phyloP scores from a whole-genome alignment of 352 stramenopile genomes.

The Globisporangium lucens region DNA sequence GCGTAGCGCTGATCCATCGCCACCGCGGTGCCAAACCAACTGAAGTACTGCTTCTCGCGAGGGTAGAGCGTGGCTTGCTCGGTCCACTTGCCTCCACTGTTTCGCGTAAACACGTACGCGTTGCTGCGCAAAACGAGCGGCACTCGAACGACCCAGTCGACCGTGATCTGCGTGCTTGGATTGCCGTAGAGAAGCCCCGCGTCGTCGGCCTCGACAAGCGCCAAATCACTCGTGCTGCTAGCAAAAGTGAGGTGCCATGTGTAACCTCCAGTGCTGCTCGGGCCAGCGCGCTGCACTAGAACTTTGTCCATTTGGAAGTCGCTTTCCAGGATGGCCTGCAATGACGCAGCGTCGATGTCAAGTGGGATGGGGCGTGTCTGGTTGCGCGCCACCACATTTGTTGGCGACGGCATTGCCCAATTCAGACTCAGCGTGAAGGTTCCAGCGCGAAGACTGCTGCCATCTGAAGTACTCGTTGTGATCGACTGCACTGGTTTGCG shows the following conservation, averaged over 20 bases:
- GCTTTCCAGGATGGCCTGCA: slow-evolving; percentile 55
- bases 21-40: slow-evolving; percentile 84
- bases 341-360: slow-evolving; percentile 34
- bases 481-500: slow-evolving; percentile 72
- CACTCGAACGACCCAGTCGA: slow-evolving; percentile 44
- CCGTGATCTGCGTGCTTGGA: slow-evolving; percentile 24
- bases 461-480: slow-evolving; percentile 30
- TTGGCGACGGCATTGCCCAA: slow-evolving; percentile 13
- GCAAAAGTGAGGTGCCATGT: slow-evolving; percentile 87
- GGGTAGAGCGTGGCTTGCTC: slow-evolving; percentile 93
- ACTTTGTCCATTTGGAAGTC: slow-evolving; percentile 75
- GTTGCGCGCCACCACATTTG: slow-evolving; percentile 24
- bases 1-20: slow-evolving; percentile 81
- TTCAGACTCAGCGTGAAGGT: slow-evolving; percentile 54
- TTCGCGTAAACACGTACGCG: slow-evolving; percentile 65
- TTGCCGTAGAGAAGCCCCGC: slow-evolving; percentile 22
- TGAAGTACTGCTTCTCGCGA: slow-evolving; percentile 87
- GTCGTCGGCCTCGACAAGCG: slow-evolving; percentile 53
- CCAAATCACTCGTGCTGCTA: slow-evolving; percentile 44
- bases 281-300: slow-evolving; percentile 59
- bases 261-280: slow-evolving; percentile 47
- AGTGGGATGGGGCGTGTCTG: slow-evolving; percentile 51
- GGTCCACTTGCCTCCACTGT: slow-evolving; percentile 56
- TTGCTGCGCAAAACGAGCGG: slow-evolving; percentile 61
- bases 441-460: slow-evolving; percentile 22